These are phyloP conservation scores for Podila epigama DNA, from an alignment of 192 early-diverging fungal species.

Conservation along the genomic window DNA sequence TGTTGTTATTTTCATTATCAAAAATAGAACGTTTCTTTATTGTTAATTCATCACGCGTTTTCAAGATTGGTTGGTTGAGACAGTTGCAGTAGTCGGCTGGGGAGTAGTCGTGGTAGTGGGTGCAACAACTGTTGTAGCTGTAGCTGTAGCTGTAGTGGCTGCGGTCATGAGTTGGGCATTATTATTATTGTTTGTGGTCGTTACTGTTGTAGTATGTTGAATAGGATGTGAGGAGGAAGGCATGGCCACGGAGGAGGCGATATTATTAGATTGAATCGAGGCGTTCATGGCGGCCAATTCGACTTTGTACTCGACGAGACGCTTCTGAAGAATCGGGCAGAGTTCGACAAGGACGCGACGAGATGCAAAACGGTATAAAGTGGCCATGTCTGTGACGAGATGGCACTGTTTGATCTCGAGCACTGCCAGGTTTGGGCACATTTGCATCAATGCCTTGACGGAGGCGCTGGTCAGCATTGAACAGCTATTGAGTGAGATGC, in stretches of 20 bases:
- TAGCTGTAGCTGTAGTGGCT: background rate
- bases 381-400: conserved; percentile 56
- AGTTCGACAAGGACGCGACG: conserved; percentile 54
- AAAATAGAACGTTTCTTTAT: too few species aligned
- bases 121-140: background rate
- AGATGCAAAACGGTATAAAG: conserved; percentile 52
- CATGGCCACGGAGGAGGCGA: conserved; percentile 4
- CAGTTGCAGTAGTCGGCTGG: conserved; percentile 34
- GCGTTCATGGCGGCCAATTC: conserved; percentile 50
- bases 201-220: background rate
- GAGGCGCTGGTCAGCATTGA: conserved; percentile 52
- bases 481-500: conserved; percentile 57
- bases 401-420: conserved; percentile 63
- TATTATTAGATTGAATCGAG: conserved; percentile 47
- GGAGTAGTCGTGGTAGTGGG: background rate
- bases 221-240: background rate
- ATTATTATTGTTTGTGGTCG: background rate
- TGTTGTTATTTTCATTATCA: too few species aligned
- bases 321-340: conserved; percentile 55
- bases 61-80: too few species aligned
- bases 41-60: too few species aligned
- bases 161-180: background rate
- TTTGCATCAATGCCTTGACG: conserved; percentile 49
- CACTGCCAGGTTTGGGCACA: conserved; percentile 57
- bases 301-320: conserved; percentile 51